Evolutionary conservation across 768 basidiomycete species (phyloP), one percentile per base, ranked within the genome.

Genomic region (Tricholoma hemisulphureum): DNA sequence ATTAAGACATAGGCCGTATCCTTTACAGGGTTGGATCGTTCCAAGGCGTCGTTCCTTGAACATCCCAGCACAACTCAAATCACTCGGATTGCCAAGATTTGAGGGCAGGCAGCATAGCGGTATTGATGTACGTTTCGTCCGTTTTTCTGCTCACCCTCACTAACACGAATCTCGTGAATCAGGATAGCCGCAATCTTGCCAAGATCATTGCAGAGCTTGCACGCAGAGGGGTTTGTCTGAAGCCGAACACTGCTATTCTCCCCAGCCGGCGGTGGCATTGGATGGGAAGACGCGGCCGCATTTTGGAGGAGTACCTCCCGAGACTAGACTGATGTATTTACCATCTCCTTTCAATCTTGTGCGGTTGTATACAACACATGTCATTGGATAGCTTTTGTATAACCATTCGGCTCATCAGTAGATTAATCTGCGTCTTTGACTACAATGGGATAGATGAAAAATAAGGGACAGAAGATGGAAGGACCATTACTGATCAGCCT

Each of bases 121-220:
- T 21, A 89, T 96, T 32, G 93, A 95, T 73, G 95, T 95, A n/a
- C n/a, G n/a, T n/a, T n/a, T 60, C 77, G 91, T 85, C 43, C 4
- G 45, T 56, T 60, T 51, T 62, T 60, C 51, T 49, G 51, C 64
- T 57, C 26, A 21, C 54, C 55, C 53, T 59, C 55, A 39, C 52
- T 24, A 58, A 20, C 53, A 41, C 53, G 65, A 35, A 63, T 55
- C 55, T 59, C 46, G 56, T 53, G 23, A 23, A 55, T 58, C 61
- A 95, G 93, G 95, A 99, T 73, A 83, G 91, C 32, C 87, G 91
- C 28, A 99, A 99, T 71, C 83, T 98, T 56, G 81, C 91, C 10
- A 84, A 91, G 31, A 86, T 99, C 59, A 69, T 96, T 37, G 73
- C 83, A 51, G 89, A 93, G 65, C 83, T 98, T n/a, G 87, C 87